Conservation (phyloP, 306 rosid species). For the Luffa acutangula region DNA sequence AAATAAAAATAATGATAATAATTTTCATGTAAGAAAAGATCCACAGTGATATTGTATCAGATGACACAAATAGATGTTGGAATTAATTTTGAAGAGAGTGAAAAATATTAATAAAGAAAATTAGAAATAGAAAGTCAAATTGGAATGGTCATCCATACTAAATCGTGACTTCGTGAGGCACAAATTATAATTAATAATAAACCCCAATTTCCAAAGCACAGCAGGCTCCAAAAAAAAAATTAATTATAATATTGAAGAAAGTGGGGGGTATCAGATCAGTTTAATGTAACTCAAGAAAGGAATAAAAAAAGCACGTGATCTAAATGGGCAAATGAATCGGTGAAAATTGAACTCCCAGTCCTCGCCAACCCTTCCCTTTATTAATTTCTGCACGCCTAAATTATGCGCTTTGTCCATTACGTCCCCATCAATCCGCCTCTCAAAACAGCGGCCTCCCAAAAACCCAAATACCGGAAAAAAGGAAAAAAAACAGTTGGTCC, state of each 20-base stretch:
- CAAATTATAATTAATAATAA: too few relatives aligned
- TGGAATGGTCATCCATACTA: too few relatives aligned
- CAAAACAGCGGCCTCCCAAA: background rate
- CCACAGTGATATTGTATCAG: background rate
- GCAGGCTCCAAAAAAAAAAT: too few relatives aligned
- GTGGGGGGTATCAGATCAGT: background rate
- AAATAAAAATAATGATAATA: too few relatives aligned
- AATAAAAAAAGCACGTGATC: background rate
- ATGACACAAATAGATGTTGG: background rate
- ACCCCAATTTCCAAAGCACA: background rate
- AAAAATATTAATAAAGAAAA: too few relatives aligned
- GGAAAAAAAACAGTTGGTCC: background rate
- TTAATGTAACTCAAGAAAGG: background rate
- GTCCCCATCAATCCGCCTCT: background rate
- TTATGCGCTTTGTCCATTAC: background rate
- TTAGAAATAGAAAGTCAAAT: background rate
- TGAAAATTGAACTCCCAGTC: background rate
- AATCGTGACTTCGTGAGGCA: too few relatives aligned
- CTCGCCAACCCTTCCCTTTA: background rate
- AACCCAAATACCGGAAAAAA: background rate
- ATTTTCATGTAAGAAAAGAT: too few relatives aligned
- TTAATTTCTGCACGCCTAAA: background rate
- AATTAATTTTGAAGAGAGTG: background rate
- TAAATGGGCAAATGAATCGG: background rate
- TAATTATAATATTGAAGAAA: background rate